Percentiles rank a stretch among this genome's conserved stretches.
phyloP scores from a whole-genome alignment of 768 basidiomycete species.

The Mycena epipterygia region DNA sequence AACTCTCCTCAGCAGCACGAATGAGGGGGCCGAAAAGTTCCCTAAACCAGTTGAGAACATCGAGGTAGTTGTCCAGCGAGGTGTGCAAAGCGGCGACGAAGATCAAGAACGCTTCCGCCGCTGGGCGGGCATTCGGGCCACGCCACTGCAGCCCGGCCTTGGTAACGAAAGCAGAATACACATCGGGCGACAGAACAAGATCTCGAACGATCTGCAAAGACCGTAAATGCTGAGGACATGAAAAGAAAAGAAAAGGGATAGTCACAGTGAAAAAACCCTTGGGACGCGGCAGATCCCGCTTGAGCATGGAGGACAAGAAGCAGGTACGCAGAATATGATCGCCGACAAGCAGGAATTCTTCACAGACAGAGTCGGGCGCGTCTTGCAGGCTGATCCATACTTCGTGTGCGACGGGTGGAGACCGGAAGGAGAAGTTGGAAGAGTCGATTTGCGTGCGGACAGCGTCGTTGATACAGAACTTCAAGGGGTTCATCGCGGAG shows the following conservation, averaged over 20 bases:
- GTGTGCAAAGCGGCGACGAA: conserved; percentile 20
- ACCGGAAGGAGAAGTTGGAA: conserved; percentile 16
- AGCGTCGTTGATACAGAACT: not conserved
- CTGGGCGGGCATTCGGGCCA: conserved; percentile 4
- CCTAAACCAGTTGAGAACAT: conserved; percentile 10
- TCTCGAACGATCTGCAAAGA: not conserved
- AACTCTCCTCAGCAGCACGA: not conserved
- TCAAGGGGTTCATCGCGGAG: not conserved
- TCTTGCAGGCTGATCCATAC: conserved; percentile 17
- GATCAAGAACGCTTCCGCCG: conserved; percentile 18
- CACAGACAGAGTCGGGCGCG: conserved; percentile 21
- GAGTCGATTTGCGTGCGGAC: not conserved
- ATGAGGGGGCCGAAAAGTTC: conserved; percentile 11
- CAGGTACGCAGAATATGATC: conserved; percentile 2
- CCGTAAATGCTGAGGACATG: not conserved
- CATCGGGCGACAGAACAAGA: not conserved
- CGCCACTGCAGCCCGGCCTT: conserved; percentile 14
- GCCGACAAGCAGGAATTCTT: conserved; percentile 11
- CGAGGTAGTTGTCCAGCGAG: not conserved
- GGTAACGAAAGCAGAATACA: conserved; percentile 4
- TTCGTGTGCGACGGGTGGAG: conserved; percentile 3
- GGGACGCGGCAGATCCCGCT: not conserved
- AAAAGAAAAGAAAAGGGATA: not conserved
- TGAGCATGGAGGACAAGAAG: conserved; percentile 9
- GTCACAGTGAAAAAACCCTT: conserved; percentile 11